Base-by-base conservation (phyloP, 1,139 yeast species). In the Sugiyamaella paludigena region DNA sequence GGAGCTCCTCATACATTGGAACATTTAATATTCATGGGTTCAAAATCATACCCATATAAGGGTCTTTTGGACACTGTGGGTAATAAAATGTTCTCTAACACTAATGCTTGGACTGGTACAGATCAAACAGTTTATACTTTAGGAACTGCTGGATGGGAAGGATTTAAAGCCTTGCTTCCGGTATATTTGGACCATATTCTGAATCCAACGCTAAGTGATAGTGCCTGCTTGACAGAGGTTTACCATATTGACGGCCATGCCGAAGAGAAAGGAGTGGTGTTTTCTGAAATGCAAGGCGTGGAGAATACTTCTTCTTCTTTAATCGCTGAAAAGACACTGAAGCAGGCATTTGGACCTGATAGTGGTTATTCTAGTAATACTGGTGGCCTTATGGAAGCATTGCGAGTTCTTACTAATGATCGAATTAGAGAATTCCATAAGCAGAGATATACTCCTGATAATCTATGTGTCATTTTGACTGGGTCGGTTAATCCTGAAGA, bases 1-100 rank as follows among this genome's bases (percentile, higher is more conserved):
- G 99, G 99, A 5, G 80, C 86, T 50, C 98, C 99, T 2, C 99
- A 94, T 64, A 92, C 99, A 1, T 71, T 94, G 48, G 98, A 94
- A 68, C 99, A 94, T 69, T 74, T 94, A 63, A 77, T 92, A 36
- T 94, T 94, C 65, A 87, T 91, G 95, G 99, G 99, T 0, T 87
- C 96, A 2, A 75, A 84, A 53, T 81, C 83, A 51, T 88, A 83
- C 59, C 98, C 98, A 0, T 91, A 84, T 66, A 92, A 92, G 67
- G 98, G 98, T 3, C 72, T 91, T 47, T 73, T 94, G 43, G 98
- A 94, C 61, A 83, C 83, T 7, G 75, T 91, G 49, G 96, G 98
- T 6, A 88, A 89, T 63, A 71, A 88, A 50, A 83, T 89, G 57
- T 85, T 85, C 67, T 86, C 96, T 1, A 76, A 82, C 7, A 94